Conservation (phyloP, 768 basidiomycete genomes). For the Amanita pallidorosea region DNA sequence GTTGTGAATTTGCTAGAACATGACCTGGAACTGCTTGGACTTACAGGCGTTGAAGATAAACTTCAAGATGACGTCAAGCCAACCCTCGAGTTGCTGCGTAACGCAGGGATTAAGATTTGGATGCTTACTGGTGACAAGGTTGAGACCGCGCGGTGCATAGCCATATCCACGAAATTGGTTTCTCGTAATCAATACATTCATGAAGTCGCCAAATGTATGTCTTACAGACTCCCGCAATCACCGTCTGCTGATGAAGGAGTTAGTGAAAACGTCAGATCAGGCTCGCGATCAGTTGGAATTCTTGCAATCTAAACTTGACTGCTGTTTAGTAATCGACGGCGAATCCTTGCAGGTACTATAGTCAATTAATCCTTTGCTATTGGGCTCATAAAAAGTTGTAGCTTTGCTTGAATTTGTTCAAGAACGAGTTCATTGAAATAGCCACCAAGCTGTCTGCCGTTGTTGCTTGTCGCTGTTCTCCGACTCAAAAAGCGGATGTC, state of each 20-base stretch:
- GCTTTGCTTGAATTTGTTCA: conserved; percentile 87
- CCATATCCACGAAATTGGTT: conserved; percentile 93
- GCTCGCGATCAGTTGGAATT: conserved; percentile 87
- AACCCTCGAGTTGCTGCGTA: conserved; percentile 84
- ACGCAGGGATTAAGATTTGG: conserved; percentile 99
- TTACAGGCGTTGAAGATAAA: conserved; percentile 99
- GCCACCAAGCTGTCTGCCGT: conserved; percentile 94
- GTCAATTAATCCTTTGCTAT: not conserved
- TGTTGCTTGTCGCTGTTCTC: conserved; percentile 95
- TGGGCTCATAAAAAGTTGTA: conserved; percentile 19
- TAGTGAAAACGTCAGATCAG: conserved; percentile 80
- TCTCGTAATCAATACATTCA: conserved; percentile 96
- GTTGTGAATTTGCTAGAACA: conserved; percentile 72
- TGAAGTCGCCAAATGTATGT: conserved; percentile 84
- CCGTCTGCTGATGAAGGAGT: conserved; percentile 4
- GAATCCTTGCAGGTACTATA: conserved; percentile 76
- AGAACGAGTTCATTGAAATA: conserved; percentile 91
- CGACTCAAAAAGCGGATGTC: conserved; percentile 97
- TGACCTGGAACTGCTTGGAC: conserved; percentile 83
- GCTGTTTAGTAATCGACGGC: conserved; percentile 96
- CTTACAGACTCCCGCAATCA: conserved; percentile 1
- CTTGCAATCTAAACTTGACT: conserved; percentile 88
- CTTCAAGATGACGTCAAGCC: conserved; percentile 94
- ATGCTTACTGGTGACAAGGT: conserved; percentile 99
- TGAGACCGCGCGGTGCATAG: conserved; percentile 97